These are phyloP conservation scores for Podospora tetraspora DNA, from an alignment of 495 filamentous ascomycete species.

Conservation along the genomic window DNA sequence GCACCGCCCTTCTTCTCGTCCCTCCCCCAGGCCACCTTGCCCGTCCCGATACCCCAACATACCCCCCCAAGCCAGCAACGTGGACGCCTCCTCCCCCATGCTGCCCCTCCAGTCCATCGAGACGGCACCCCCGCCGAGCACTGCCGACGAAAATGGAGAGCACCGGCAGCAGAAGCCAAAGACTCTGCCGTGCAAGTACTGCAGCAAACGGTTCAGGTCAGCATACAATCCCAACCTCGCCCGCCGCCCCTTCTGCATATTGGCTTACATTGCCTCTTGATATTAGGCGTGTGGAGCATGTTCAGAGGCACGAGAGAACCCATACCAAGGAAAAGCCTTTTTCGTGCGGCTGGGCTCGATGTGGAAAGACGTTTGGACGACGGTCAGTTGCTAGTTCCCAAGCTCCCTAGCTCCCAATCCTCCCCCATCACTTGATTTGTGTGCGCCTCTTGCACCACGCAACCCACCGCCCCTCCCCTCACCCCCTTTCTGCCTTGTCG, in stretches of 20 bases:
- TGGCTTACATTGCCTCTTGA: conserved; percentile 40
- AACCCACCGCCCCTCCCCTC: conserved; percentile 3
- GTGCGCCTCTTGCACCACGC: conserved; percentile 16
- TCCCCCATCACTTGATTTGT: conserved; percentile 7
- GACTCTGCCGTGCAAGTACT: conserved; percentile 51
- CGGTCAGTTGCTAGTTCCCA: conserved; percentile 40
- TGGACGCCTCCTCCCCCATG: conserved; percentile 32
- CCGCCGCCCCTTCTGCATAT: conserved; percentile 29
- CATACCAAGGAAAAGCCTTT: conserved; percentile 60
- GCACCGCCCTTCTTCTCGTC: conserved; percentile 10
- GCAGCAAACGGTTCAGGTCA: conserved; percentile 52
- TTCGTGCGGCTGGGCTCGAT: conserved; percentile 47
- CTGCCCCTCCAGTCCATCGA: conserved; percentile 47
- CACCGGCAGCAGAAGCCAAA: conserved; percentile 49
- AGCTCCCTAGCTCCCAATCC: conserved; percentile 7
- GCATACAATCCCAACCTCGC: conserved; percentile 20
- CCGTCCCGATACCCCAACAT: conserved; percentile 37
- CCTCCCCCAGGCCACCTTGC: conserved; percentile 21
- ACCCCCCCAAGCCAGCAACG: conserved; percentile 19
- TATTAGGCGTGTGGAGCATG: conserved; percentile 55
- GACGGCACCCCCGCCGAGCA: conserved; percentile 34
- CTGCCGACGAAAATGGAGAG: conserved; percentile 44
- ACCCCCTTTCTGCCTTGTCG: conserved; percentile 13
- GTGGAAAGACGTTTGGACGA: conserved; percentile 54
- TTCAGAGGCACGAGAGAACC: conserved; percentile 56